Evolutionary conservation across 345 rosid genomes (phyloP).

Genomic region (rapeseed (Brassica napus)): Da-Ae NC_063437.1:7667501-7668000

Average conservation of each 20-base stretch:
- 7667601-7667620: not conserved
- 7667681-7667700: not conserved
- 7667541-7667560: not conserved
- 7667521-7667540: not conserved
- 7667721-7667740: not conserved
- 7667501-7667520: not conserved
- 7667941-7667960: too few relatives aligned
- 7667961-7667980: too few relatives aligned
- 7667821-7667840: conserved; percentile 10
- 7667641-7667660: conserved; percentile 21
- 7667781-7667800: conserved; percentile 5
- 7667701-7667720: not conserved
- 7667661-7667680: not conserved
- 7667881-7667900: not conserved
- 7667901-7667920: too few relatives aligned
- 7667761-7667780: conserved; percentile 15
- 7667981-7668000: too few relatives aligned
- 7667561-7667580: not conserved
- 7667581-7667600: not conserved
- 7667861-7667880: conserved; percentile 6
- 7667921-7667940: too few relatives aligned
- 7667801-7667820: not conserved
- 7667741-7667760: not conserved
- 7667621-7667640: not conserved
- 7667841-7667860: conserved; percentile 12